These are phyloP conservation scores for Spathaspora girioi DNA, from an alignment of 805 yeast species.

Conservation along the genomic window DNA sequence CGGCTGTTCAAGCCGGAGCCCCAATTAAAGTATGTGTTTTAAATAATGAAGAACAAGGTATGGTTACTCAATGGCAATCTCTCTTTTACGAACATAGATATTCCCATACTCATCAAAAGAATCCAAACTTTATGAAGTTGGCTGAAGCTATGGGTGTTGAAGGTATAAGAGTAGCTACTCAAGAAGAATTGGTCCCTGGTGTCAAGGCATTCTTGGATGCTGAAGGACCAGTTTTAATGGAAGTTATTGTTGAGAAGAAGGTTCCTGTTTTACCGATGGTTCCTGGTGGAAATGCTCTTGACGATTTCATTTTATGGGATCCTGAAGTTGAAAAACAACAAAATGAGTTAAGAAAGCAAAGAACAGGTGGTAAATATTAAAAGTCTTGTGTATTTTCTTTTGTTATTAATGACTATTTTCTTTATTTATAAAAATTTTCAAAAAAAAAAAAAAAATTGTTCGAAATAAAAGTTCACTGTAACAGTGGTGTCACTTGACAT, in stretches of 20 bases:
- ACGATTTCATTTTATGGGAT: slow-evolving; percentile 88
- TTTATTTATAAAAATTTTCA: background rate
- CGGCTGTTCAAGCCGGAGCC: slow-evolving; percentile 91
- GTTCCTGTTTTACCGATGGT: slow-evolving; percentile 98
- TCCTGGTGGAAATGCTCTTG: slow-evolving; percentile 91
- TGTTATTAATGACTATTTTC: background rate
- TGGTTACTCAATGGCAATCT: slow-evolving; percentile 99
- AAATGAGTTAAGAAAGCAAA: slow-evolving; percentile 60
- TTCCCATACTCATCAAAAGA: slow-evolving; percentile 95
- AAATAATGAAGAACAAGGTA: slow-evolving; percentile 98
- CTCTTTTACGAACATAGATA: slow-evolving; percentile 95
- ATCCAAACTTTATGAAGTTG: slow-evolving; percentile 89
- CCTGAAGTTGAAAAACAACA: slow-evolving; percentile 74
- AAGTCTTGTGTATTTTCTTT: background rate
- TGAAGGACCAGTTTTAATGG: slow-evolving; percentile 84
- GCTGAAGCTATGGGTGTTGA: slow-evolving; percentile 93
- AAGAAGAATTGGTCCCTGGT: slow-evolving; percentile 52
- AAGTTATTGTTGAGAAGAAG: slow-evolving; percentile 85
- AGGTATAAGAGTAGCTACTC: slow-evolving; percentile 70
- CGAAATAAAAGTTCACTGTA: no score
- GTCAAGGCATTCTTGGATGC: slow-evolving; percentile 64
- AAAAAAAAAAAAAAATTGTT: no score
- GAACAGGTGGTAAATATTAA: slow-evolving; percentile 69
- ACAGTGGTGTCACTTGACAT: no score
- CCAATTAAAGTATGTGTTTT: slow-evolving; percentile 87